These are phyloP conservation scores for Pseudogymnoascus sp. DNA, from an alignment of 2,329 filamentous ascomycete genomes.

Conservation along the genomic window DNA sequence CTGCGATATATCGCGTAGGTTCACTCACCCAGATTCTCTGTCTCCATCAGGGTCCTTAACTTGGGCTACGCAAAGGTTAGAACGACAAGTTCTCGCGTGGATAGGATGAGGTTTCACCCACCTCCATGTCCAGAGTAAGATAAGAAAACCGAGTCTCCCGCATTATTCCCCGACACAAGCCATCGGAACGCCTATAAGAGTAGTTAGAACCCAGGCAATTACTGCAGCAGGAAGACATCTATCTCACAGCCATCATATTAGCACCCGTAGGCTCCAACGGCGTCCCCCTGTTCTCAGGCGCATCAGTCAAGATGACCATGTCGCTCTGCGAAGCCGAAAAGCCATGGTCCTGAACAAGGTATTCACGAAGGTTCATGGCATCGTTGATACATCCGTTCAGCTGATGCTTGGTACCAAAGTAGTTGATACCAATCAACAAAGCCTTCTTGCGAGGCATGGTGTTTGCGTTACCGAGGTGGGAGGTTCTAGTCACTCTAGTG, in stretches of 20 bases:
- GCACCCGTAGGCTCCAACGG: conserved; percentile 29
- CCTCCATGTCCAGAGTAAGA: conserved; percentile 54
- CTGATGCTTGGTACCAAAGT: background rate
- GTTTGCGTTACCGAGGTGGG: too few relatives aligned
- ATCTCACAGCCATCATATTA: conserved; percentile 30
- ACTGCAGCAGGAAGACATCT: background rate
- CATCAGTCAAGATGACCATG: conserved; percentile 32
- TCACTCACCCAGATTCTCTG: conserved; percentile 27
- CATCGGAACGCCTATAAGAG: conserved; percentile 42
- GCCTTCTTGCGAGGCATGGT: too few relatives aligned
- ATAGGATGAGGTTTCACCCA: background rate
- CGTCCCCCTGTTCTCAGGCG: conserved; percentile 29
- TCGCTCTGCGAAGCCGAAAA: conserved; percentile 27
- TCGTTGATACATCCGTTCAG: conserved; percentile 25
- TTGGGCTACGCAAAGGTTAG: conserved; percentile 26
- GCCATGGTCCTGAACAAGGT: conserved; percentile 30
- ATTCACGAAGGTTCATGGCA: conserved; percentile 28
- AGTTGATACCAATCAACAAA: too few relatives aligned
- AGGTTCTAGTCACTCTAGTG: too few relatives aligned
- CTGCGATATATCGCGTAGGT: background rate
- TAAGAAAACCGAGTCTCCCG: conserved; percentile 45
- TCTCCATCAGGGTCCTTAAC: conserved; percentile 37
- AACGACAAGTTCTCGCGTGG: background rate
- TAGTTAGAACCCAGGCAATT: background rate
- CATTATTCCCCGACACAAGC: conserved; percentile 42